Percentiles rank a stretch among this genome's conserved stretches.
phyloP scores from a whole-genome alignment of 305 asterid genomes.

The Fraxinus latifolia region DNA sequence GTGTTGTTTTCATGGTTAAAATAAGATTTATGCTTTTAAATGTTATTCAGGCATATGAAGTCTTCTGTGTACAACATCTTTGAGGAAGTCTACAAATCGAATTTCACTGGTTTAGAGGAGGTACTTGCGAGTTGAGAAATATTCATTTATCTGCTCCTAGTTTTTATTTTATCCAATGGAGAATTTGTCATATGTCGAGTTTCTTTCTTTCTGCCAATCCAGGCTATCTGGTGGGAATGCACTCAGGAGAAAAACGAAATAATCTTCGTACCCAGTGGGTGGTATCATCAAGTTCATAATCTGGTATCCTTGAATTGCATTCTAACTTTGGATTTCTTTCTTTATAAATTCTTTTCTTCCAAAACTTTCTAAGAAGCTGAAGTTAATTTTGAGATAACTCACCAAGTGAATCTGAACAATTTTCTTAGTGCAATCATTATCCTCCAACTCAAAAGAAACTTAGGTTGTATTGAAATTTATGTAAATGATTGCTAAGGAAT shows the following conservation, averaged over 20 bases:
- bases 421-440: not conserved
- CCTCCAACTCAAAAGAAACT: not conserved
- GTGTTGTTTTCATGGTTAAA: not conserved
- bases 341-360: not conserved
- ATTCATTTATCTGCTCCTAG: conserved; percentile 1
- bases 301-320: conserved; percentile 44
- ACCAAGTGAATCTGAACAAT: not conserved
- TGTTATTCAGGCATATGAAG: conserved; percentile 63
- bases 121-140: conserved; percentile 32
- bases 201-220: conserved; percentile 15
- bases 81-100: conserved; percentile 61
- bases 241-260: conserved; percentile 76
- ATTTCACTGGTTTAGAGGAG: conserved; percentile 78
- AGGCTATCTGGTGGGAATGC: conserved; percentile 91
- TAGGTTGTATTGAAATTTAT: not conserved
- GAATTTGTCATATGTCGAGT: not conserved
- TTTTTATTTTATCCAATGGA: not conserved
- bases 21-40: not conserved
- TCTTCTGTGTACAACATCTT: conserved; percentile 67
- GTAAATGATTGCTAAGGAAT: not conserved
- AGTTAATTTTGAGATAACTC: not conserved
- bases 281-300: conserved; percentile 99
- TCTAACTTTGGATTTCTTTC: not conserved
- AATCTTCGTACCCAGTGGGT: conserved; percentile 95
- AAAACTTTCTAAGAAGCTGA: not conserved